phyloP scores from a whole-genome alignment of 176 grass and related monocot genomes.

The Ampelocalamus luodianensis region DNA sequence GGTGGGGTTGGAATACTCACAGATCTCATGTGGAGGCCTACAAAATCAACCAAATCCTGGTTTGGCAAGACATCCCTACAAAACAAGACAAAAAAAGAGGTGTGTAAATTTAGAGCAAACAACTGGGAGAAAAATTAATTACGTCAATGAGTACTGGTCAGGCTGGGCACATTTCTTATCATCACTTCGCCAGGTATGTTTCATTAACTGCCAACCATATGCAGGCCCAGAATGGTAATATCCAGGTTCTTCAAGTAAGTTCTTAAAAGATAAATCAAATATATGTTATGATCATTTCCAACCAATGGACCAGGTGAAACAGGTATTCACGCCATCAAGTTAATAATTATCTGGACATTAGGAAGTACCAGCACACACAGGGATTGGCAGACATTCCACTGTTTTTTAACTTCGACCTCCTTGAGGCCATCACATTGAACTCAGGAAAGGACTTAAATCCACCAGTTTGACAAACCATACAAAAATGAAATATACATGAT shows the following conservation, averaged over 20 bases:
- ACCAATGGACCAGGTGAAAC: background rate
- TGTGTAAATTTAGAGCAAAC: conserved; percentile 26
- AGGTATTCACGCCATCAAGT: conserved; percentile 1
- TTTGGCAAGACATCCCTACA: conserved; percentile 46
- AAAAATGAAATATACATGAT: conserved; percentile 5
- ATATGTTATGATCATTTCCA: background rate
- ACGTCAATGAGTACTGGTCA: background rate
- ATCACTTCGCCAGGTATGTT: conserved; percentile 14
- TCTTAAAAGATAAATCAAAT: background rate
- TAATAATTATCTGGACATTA: conserved; percentile 5
- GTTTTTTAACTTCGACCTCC: background rate
- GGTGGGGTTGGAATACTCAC: conserved; percentile 30
- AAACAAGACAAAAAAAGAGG: background rate
- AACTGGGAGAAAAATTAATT: background rate
- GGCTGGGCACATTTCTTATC: background rate
- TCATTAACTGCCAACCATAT: conserved; percentile 13
- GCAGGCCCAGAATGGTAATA: background rate
- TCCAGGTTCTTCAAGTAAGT: conserved; percentile 33
- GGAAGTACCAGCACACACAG: background rate
- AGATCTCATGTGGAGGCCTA: background rate
- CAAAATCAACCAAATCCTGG: conserved; percentile 41
- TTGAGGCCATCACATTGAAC: conserved; percentile 8
- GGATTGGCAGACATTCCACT: conserved; percentile 7
- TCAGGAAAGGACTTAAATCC: conserved; percentile 12
- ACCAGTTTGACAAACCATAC: conserved; percentile 19